Base-by-base conservation (phyloP, 805 yeast species). In the Torulaspora microellipsoides region DNA sequence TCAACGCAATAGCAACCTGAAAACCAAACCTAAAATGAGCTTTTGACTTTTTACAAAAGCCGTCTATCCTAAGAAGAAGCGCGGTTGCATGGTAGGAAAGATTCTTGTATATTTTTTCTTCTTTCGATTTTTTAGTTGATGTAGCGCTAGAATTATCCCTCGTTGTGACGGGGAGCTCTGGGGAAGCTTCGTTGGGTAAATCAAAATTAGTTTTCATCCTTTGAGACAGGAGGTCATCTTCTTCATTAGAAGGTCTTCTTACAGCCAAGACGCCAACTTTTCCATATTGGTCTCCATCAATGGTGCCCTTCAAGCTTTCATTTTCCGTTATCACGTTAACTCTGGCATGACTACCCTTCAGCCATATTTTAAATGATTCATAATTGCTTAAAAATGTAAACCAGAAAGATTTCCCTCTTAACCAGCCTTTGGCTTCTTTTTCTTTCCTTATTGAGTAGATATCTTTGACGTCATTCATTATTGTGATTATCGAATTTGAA, bases 1-100 rank as follows among this genome's bases (percentile, higher is more conserved):
- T 71, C 33, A 75, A 51, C 0, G 76, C 75, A 30, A 72, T 52
- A 0, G 72, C 63, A 10, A 72, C 68, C 48, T 76, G 78, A 34
- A 73, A 53, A 1, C 77, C 76, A 54, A 71, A 75, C 20, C 71
- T 62, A 36, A 73, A 60, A 52, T 73, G 76, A 4, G 66, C 59
- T 36, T 52, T 59, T 2, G 53, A 49, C 15, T 39, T 50, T 31
- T 46, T 46, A 29, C 49, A 57, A 29, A 55, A 61, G 5, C 42
- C 25, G 34, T 60, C 46, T 10, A 42, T 14, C 48, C 46, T 45
- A 4, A 51, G 34, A 12, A 53, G 31, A 11, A 36, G 17, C 5
- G 28, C 34, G 3, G 36, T 40, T 10, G 42, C 35, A 8, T 38
- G 27, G 39, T 42, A 36, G 12, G 43, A 15, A 6, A 27, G 25